Evolutionary conservation across 371 early-diverging fungal genomes (phyloP), one percentile per base, ranked within the genome.

Genomic region (Mucor circinelloides): DNA sequence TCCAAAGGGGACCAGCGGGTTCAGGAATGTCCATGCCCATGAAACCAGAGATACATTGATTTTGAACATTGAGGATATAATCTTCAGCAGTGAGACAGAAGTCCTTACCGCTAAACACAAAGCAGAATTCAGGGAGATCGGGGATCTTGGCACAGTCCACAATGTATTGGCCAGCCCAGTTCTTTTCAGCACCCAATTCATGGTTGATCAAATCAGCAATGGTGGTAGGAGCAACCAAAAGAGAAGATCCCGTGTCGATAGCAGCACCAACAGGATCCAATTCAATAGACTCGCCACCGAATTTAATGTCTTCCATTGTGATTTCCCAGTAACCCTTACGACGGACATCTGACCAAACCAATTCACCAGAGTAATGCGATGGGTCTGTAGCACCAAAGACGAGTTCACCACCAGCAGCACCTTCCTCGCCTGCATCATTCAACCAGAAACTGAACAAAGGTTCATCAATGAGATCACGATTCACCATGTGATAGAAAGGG

Each of bases 261-360:
- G 92, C 92, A 15, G 94, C 94, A n/a, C 91, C 90, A 9, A 83
- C 79, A 60, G 78, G 77, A 10, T 79, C 79, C 27, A 90, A 40
- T 36, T 81, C 80, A 44, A 92, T 69, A 6, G 78, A 75, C 21
- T 90, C 89, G 25, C 87, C 91, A 63, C 88, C 94, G 58, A 97
- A 84, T 36, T 75, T 77, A 55, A 94, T 84, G 65, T 86, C 78
- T 67, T 90, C 82, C 32, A 97, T 77, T 32, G 88, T 87, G 25
- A 97, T 94, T 78, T 97, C 96, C 98, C 98, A 97, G 83, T 97
- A 97, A 0, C 91, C 96, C 81, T 94, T 93, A 66, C 95, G 90
- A 42, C 85, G 84, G 36, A 97, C 91, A 19, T 91, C 86, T 48
- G 93, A 90, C 89, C 91, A 97, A 38, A 81, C 76, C 68, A 95